Evolutionary conservation across 2,329 filamentous ascomycete species (phyloP).

Genomic region (Colletotrichum higginsianum): DNA sequence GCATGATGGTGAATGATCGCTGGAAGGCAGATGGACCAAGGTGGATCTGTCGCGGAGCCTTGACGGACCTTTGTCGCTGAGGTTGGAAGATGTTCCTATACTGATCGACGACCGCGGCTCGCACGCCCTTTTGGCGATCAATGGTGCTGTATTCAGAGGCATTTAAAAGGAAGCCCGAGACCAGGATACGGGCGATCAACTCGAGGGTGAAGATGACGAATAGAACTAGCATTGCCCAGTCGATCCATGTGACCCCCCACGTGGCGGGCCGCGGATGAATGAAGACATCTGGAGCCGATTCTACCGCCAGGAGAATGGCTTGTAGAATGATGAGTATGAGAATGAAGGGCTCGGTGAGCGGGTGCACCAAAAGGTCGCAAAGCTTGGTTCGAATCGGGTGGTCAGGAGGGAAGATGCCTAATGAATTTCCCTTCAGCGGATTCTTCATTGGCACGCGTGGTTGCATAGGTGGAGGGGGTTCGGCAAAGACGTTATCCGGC

Average conservation of each 20-base stretch:
- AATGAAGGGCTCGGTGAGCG: conserved; percentile 88
- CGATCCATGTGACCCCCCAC: conserved; percentile 80
- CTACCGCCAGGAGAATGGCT: conserved; percentile 87
- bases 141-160: conserved; percentile 93
- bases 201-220: conserved; percentile 94
- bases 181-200: conserved; percentile 85
- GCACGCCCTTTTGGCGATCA: conserved; percentile 82
- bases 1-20: conserved; percentile 84
- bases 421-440: conserved; percentile 86
- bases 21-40: conserved; percentile 76
- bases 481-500: conserved; percentile 49
- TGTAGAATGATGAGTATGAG: conserved; percentile 90
- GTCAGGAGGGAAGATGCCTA: conserved; percentile 87
- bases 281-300: conserved; percentile 82
- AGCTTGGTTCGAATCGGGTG: conserved; percentile 81
- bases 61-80: conserved; percentile 79
- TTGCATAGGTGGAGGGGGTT: conserved; percentile 49
- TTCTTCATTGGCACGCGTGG: conserved; percentile 69
- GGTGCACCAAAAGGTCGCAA: conserved; percentile 88
- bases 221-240: conserved; percentile 85
- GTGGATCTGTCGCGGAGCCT: conserved; percentile 62
- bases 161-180: conserved; percentile 94
- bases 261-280: conserved; percentile 69
- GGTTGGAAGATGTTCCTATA: conserved; percentile 86
- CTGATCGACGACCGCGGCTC: conserved; percentile 81